phyloP scores from a whole-genome alignment of 2,329 filamentous ascomycete species.

The Fusarium kyushuense region DNA sequence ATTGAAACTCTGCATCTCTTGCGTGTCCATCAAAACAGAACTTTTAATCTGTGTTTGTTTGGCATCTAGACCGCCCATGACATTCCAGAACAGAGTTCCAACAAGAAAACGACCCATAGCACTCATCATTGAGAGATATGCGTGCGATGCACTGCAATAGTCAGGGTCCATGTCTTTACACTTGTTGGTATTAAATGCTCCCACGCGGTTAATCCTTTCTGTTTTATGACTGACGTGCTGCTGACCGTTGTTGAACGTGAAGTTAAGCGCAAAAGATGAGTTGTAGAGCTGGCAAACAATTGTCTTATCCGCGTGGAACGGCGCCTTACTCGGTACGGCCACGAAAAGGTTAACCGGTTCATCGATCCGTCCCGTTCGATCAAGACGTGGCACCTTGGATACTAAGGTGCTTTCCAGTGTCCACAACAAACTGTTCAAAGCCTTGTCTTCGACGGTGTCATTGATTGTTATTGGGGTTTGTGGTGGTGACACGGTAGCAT shows the following conservation, averaged over 20 bases:
- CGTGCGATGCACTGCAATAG: background rate
- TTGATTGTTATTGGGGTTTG: no score
- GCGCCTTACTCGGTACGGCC: fast-evolving
- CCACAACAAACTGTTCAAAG: no score
- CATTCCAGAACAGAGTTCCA: no score
- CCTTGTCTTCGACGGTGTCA: no score
- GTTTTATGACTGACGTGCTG: background rate
- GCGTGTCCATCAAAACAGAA: background rate
- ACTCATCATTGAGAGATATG: constrained; percentile 7
- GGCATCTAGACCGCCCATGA: background rate
- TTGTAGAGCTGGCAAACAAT: constrained; percentile 17
- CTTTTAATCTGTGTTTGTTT: background rate
- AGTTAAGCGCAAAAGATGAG: constrained; percentile 4
- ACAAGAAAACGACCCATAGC: background rate
- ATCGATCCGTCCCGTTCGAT: no score
- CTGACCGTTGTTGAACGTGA: constrained; percentile 4
- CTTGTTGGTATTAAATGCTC: fast-evolving
- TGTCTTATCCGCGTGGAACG: background rate
- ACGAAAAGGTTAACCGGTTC: no score
- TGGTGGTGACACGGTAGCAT: no score
- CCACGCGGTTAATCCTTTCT: background rate
- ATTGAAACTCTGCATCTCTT: background rate
- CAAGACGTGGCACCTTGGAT: no score
- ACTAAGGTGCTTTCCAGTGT: no score
- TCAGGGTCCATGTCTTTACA: fast-evolving